phyloP scores from a whole-genome alignment of 441 rosid species.

The Erodium trifolium region DNA sequence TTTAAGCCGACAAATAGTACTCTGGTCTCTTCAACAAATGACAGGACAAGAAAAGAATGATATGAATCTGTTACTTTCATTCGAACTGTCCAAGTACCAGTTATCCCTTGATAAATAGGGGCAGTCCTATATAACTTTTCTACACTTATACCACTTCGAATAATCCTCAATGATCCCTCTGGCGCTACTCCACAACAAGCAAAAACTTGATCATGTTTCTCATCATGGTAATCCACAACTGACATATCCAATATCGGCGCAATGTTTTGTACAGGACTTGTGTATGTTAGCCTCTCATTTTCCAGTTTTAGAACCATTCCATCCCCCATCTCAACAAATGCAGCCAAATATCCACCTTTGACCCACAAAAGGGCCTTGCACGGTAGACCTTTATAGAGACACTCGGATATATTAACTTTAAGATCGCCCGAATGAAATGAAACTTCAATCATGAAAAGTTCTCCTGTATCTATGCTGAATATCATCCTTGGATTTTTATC shows the following conservation, averaged over 20 bases:
- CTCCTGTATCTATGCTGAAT: slow-evolving; percentile 79
- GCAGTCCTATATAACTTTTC: slow-evolving; percentile 84
- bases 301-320: slow-evolving; percentile 76
- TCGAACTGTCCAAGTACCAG: slow-evolving; percentile 80
- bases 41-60: slow-evolving; percentile 89
- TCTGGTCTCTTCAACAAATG: slow-evolving; percentile 98
- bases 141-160: slow-evolving; percentile 75
- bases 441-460: slow-evolving; percentile 72
- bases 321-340: slow-evolving; percentile 90
- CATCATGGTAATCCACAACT: slow-evolving; percentile 73
- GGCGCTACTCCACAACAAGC: slow-evolving; percentile 95
- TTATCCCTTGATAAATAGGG: slow-evolving; percentile 83
- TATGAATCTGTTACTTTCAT: slow-evolving; percentile 64
- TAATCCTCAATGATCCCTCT: slow-evolving; percentile 91
- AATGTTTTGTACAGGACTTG: slow-evolving; percentile 70
- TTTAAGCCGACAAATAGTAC: slow-evolving; percentile 87
- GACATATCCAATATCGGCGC: slow-evolving; percentile 92
- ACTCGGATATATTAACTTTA: slow-evolving; percentile 60
- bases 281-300: slow-evolving; percentile 47
- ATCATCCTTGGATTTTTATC: slow-evolving; percentile 57
- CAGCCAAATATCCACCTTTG: slow-evolving; percentile 69
- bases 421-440: slow-evolving; percentile 38
- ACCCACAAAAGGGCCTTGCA: slow-evolving; percentile 88
- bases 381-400: slow-evolving; percentile 70
- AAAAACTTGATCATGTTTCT: slow-evolving; percentile 83